These are phyloP conservation scores for Clathrospora elynae DNA, from an alignment of 2,329 filamentous ascomycete species.

Conservation along the genomic window DNA sequence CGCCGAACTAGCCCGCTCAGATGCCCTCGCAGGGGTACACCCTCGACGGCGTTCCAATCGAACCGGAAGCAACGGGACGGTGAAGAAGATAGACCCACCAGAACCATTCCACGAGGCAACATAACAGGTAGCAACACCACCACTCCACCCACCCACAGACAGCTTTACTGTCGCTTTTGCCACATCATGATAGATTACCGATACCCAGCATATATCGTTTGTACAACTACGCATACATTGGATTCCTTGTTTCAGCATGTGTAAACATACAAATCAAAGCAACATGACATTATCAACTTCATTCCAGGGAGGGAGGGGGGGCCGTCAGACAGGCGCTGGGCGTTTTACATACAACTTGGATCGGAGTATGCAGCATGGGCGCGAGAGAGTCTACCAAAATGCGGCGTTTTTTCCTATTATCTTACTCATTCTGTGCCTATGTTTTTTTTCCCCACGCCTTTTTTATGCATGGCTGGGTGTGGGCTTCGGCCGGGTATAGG, in stretches of 20 bases:
- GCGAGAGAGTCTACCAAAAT: slow-evolving; percentile 13
- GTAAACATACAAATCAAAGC: slow-evolving; percentile 22
- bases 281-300: slow-evolving; percentile 10
- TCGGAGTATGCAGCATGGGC: slow-evolving; percentile 15
- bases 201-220: slow-evolving; percentile 20
- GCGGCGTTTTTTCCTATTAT: slow-evolving; percentile 10
- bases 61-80: slow-evolving; percentile 57
- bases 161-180: slow-evolving; percentile 16
- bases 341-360: slow-evolving; percentile 17
- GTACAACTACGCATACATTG: slow-evolving; percentile 27
- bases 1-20: slow-evolving; percentile 43
- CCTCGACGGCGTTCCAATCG: slow-evolving; percentile 50
- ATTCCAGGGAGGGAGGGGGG: slow-evolving; percentile 2
- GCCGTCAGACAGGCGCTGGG: slow-evolving; percentile 15
- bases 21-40: slow-evolving; percentile 31
- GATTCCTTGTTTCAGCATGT: slow-evolving; percentile 16
- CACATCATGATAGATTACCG: slow-evolving; percentile 19
- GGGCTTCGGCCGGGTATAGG: background rate
- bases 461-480: too few relatives aligned
- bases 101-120: slow-evolving; percentile 18
- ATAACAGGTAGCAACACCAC: too few relatives aligned
- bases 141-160: slow-evolving; percentile 15
- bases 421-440: slow-evolving; percentile 5
- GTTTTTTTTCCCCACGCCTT: background rate
- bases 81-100: slow-evolving; percentile 53